Evolutionary conservation across 1,139 yeast species (phyloP), one percentile per base, ranked within the genome.

Genomic region (Lodderomyces parapsilosis): DNA sequence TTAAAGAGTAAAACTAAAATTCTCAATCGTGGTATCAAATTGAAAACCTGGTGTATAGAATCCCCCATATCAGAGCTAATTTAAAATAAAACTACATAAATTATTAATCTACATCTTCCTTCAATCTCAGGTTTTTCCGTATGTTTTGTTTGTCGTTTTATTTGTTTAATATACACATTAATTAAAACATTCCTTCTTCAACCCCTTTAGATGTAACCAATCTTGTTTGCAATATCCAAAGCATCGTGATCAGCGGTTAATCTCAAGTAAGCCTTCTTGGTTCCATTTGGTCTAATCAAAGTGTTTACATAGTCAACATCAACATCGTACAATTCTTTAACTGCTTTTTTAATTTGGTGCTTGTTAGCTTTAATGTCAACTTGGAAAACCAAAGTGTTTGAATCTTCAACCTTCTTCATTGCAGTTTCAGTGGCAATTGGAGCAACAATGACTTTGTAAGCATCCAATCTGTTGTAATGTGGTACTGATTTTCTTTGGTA

Each of bases 171-270:
- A 36, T 27, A 36, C 39, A 36, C 22, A 24, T 36, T 14, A 14
- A 36, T 25, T 18, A 24, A 25, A 14, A 22, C 24, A 22, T 22
- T n/a, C n/a, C n/a, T n/a, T n/a, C n/a, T n/a, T n/a, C n/a, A n/a
- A n/a, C n/a, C n/a, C n/a, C n/a, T 24, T 47, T 82, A 89, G 75
- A 89, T 86, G 93, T 90, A 90, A 80, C 98, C 98, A 71, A 91
- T 93, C 81, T 94, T 90, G 96, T 91, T 91, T 75, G 99, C 99
- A 76, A 93, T 91, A 76, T 93, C 99, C 75, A 94, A 87, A 74
- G 99, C 99, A 80, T 93, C 99, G 82, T 86, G 88, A 78, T 94
- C 99, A 73, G 97, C 94, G 68, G 98, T 90, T 74, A 93, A 87
- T 81, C 96, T 90, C 74, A 93, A 93, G 82, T 86, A 93, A 70